Conservation (phyloP, 441 rosid genomes). For the Geranium incanum region DNA sequence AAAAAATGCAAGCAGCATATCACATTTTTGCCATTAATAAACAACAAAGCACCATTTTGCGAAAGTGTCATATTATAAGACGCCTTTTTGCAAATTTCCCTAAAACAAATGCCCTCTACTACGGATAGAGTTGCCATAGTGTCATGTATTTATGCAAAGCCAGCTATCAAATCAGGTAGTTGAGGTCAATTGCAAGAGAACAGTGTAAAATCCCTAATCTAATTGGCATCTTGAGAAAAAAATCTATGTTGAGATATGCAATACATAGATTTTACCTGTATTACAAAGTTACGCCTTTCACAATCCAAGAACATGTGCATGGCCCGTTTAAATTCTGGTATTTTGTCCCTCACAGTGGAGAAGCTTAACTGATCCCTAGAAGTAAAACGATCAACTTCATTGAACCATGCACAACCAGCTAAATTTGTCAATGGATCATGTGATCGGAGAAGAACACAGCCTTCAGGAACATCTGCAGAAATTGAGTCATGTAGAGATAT, state of each 20-base stretch:
- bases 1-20: too few species aligned
- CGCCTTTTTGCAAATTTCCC: too few species aligned
- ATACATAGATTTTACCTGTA: conserved; percentile 47
- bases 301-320: conserved; percentile 80
- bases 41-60: too few species aligned
- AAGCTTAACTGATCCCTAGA: conserved; percentile 84
- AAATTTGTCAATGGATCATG: conserved; percentile 68
- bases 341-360: conserved; percentile 69
- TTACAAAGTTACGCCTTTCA: conserved; percentile 82
- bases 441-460: conserved; percentile 71
- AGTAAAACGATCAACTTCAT: conserved; percentile 84
- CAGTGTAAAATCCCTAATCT: background rate
- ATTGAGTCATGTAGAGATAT: conserved; percentile 18
- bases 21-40: too few species aligned
- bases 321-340: conserved; percentile 57
- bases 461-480: conserved; percentile 85
- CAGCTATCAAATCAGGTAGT: too few species aligned
- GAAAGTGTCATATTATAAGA: too few species aligned
- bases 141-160: too few species aligned
- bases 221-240: background rate
- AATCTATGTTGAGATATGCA: background rate
- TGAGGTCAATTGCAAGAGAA: too few species aligned
- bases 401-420: conserved; percentile 81
- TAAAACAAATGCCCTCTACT: too few species aligned
- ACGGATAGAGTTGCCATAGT: too few species aligned